Percentiles rank a stretch among this genome's conserved stretches.
Evolutionary conservation across 2,329 filamentous ascomycete species (phyloP).

Genomic region (Pseudocercospora macadamiae): DNA sequence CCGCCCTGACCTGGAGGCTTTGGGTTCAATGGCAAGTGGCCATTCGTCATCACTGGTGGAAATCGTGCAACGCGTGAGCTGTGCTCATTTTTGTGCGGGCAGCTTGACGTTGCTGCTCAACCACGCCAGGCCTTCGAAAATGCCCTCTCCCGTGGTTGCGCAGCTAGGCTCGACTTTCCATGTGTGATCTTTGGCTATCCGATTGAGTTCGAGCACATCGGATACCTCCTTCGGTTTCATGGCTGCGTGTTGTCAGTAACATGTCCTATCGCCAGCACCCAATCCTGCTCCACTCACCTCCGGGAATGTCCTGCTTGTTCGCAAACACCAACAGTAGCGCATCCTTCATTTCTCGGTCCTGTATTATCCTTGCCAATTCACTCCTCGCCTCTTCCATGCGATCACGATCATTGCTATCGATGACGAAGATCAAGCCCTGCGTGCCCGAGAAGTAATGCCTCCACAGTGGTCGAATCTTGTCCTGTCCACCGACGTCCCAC

Average conservation of each 20-base stretch:
- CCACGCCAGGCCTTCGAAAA: conserved; percentile 58
- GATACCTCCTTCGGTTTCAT: conserved; percentile 56
- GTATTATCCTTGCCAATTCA: conserved; percentile 95
- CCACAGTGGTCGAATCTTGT: conserved; percentile 98
- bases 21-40: not conserved
- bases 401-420: conserved; percentile 89
- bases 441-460: conserved; percentile 96
- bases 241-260: conserved; percentile 36
- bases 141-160: conserved; percentile 56
- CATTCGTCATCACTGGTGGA: not conserved
- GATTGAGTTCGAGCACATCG: conserved; percentile 51
- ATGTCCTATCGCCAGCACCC: not conserved
- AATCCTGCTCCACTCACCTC: conserved; percentile 61
- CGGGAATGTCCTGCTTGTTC: conserved; percentile 94
- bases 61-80: not conserved
- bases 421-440: conserved; percentile 97
- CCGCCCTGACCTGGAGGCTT: conserved; percentile 7
- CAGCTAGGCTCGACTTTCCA: conserved; percentile 60
- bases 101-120: conserved; percentile 55
- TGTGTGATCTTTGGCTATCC: conserved; percentile 55
- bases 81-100: conserved; percentile 31
- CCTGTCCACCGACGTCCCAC: conserved; percentile 98
- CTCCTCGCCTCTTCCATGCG: conserved; percentile 91
- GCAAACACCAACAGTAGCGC: conserved; percentile 92
- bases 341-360: conserved; percentile 97